These are phyloP conservation scores for Nakaseomyces nivariensis DNA, from an alignment of 1,139 yeast genomes.

Conservation along the genomic window DNA sequence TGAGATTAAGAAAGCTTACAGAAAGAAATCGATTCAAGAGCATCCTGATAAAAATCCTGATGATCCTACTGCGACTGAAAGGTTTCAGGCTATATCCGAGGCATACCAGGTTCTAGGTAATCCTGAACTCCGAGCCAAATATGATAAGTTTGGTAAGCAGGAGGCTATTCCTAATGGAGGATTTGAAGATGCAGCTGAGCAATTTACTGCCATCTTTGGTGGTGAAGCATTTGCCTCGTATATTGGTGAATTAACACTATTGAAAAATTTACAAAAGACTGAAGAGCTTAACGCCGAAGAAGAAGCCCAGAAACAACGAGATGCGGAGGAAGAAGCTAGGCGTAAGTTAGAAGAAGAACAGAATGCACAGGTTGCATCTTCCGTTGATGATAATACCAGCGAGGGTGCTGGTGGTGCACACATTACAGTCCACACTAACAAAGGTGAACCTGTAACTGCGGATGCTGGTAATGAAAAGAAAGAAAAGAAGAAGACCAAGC, in stretches of 20 bases:
- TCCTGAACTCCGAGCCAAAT: constrained; percentile 58
- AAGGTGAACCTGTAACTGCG: constrained; percentile 3
- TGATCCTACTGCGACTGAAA: constrained; percentile 59
- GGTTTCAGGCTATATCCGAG: constrained; percentile 46
- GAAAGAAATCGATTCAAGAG: constrained; percentile 72
- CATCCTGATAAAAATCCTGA: constrained; percentile 94
- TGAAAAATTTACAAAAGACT: constrained; percentile 69
- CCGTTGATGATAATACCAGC: background rate
- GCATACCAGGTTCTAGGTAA: constrained; percentile 82
- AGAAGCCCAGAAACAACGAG: constrained; percentile 29
- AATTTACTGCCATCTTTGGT: constrained; percentile 80
- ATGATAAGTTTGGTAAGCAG: constrained; percentile 81
- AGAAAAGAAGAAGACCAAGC: constrained; percentile 40
- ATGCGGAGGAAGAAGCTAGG: constrained; percentile 22
- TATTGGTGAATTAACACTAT: constrained; percentile 84
- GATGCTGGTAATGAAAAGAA: background rate
- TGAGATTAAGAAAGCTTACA: constrained; percentile 84
- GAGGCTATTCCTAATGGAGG: constrained; percentile 75
- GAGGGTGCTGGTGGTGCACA: background rate
- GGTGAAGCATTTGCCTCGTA: constrained; percentile 84
- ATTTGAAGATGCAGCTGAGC: constrained; percentile 83
- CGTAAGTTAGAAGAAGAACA: constrained; percentile 11
- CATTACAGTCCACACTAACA: background rate
- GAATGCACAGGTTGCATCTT: background rate
- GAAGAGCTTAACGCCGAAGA: constrained; percentile 39